phyloP scores from a whole-genome alignment of 2,329 filamentous ascomycete genomes.

The Xylariaceae sp. region DNA sequence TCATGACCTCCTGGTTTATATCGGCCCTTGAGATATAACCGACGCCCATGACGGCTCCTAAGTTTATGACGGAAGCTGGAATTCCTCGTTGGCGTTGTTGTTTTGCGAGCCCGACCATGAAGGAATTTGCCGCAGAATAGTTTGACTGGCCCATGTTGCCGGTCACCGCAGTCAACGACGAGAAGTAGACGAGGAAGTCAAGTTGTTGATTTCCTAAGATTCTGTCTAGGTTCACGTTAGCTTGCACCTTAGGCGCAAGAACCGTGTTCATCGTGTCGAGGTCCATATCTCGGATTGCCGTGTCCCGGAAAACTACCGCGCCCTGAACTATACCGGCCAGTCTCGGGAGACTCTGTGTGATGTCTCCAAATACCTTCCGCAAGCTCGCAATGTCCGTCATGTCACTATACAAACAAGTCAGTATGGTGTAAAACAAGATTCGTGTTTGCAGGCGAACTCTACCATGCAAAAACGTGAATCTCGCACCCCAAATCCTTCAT shows the following conservation, averaged over 20 bases:
- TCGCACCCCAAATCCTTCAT: no score
- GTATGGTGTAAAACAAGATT: no score
- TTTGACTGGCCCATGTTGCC: constrained; percentile 6
- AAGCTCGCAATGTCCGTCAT: no score
- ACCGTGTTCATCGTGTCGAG: neutral
- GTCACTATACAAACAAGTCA: no score
- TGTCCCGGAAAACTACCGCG: constrained; percentile 37
- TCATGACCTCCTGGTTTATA: neutral
- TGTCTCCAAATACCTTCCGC: no score
- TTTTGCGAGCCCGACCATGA: constrained; percentile 2
- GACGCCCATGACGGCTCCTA: constrained; percentile 1
- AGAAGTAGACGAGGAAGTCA: constrained; percentile 9
- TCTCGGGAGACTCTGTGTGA: no score
- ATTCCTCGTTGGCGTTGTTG: constrained; percentile 1
- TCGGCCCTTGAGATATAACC: neutral
- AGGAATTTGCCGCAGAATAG: constrained; percentile 7
- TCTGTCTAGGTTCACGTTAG: constrained; percentile 2
- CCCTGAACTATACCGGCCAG: no score
- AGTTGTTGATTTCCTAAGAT: neutral
- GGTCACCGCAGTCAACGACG: neutral
- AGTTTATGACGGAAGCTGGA: neutral
- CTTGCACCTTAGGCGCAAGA: constrained; percentile 4
- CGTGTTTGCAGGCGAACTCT: no score
- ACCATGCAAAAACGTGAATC: no score
- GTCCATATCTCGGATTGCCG: constrained; percentile 3